Evolutionary conservation across 768 basidiomycete genomes (phyloP), one percentile per base, ranked within the genome.

Genomic region (Pleurotus ostreatus): DNA sequence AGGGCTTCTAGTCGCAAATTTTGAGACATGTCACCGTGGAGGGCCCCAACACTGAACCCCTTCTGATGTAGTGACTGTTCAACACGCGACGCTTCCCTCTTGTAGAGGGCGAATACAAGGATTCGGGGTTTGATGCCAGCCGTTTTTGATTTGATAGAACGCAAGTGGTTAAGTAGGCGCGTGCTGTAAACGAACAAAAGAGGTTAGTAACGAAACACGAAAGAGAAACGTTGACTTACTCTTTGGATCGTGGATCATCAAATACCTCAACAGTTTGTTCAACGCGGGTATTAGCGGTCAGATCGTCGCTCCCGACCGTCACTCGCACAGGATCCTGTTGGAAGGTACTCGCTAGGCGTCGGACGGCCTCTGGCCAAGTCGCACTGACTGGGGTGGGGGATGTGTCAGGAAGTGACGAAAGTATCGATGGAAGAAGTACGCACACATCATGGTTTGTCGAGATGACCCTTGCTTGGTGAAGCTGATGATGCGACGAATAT

Each of bases 351-450:
- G 97, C 97, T 38, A 99, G 78, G 57, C 89, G 78, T 52, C 95
- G 82, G 20, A 99, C 95, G 9, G 90, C 85, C 64, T 96, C 93
- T 0, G 97, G 97, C 97, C 97, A 99, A 6, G 97, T 99, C 7
- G 97, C 97, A 51, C 94, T 97, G 76, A 98, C 93, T 95, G 62
- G 48, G 52, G 47, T 37, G n/a, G 43, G 13, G 20, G 2, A 25
- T 20, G 58, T 53, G 45, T 46, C 30, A 34, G 11, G 9, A 4
- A 34, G 30, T 34, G 30, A 34, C 30, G 30, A 20, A 20, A 20
- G 20, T 20, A 20, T 20, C 20, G 20, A 20, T 20, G 23, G 49
- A 45, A 56, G 41, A 22, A 20, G 23, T 18, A 80, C 90, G 62
- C 68, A 94, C 92, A 95, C 93, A 95, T 94, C 79, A 94, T 85